Evolutionary conservation across 2,329 filamentous ascomycete species (phyloP), one percentile per base, ranked within the genome.

Genomic region (Fusarium albosuccineum): DNA sequence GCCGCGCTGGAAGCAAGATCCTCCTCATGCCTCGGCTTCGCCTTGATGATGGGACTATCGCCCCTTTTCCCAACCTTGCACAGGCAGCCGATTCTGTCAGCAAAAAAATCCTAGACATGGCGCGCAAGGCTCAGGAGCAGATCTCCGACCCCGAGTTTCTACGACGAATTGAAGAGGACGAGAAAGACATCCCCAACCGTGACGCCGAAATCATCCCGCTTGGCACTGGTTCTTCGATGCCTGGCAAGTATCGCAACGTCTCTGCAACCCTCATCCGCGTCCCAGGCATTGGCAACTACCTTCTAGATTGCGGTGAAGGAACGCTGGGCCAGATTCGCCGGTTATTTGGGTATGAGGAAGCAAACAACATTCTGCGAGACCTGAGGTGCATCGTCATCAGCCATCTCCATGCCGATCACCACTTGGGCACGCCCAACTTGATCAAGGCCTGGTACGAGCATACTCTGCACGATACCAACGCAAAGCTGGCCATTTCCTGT

Each of bases 371-470:
- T 11, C 82, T 99, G n/a, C 85, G 83, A 61, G 89, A 97, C 66
- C 83, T 99, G 42, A 91, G 90, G 55, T 87, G 89, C 70, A 90
- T 99, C 66, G 97, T 93, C 89, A 96, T 99, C 79, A 97, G 93
- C 77, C 96, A 99, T 80, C 83, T 97, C 65, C 96, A 99, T 78
- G 96, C 96, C 5, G 96, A 99, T 80, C 96, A 99, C 79, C 96
- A 98, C 75, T 86, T 99, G 17, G 96, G 96, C 29, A 92, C 89
- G 1, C 85, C 88, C n/a, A 87, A 89, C 6, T 82, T 98, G n/a
- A 88, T 98, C 73, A 90, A 87, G 73, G 92, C 92, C 6, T 97
- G 94, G 92, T 89, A 92, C 56, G 85, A 89, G 42, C 81, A 80
- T 65, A 85, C 80, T 40, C 64, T 80, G 9, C 69, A 79, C 40